A percentile compares a stretch with the other conserved stretches of the same genome.
These are phyloP conservation scores for Fusarium sp. DNA, from an alignment of 2,329 filamentous ascomycete species.

Conservation along the genomic window DNA sequence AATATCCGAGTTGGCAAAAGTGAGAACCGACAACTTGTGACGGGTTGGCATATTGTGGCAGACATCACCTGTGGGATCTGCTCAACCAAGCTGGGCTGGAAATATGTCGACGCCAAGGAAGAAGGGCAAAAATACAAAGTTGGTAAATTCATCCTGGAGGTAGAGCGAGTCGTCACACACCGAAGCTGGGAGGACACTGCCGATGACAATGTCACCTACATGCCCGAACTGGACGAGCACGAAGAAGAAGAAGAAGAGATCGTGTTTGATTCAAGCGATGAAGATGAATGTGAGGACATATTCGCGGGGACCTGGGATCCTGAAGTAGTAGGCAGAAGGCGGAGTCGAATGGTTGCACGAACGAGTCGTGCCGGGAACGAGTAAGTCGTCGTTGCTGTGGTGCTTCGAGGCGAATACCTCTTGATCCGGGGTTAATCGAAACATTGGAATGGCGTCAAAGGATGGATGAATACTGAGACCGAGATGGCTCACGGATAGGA, in stretches of 20 bases:
- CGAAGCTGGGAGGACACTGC: slow-evolving; percentile 61
- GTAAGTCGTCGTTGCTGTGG: slow-evolving; percentile 14
- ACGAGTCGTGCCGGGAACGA: slow-evolving; percentile 34
- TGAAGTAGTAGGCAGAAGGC: slow-evolving; percentile 59
- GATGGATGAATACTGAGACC: slow-evolving; percentile 20
- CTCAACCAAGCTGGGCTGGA: slow-evolving; percentile 70
- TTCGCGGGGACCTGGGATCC: slow-evolving; percentile 72
- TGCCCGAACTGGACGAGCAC: slow-evolving; percentile 13
- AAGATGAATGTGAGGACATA: slow-evolving; percentile 74
- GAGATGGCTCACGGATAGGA: background rate
- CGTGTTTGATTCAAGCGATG: slow-evolving; percentile 71
- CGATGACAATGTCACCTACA: slow-evolving; percentile 13
- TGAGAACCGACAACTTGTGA: slow-evolving; percentile 68
- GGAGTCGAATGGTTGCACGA: slow-evolving; percentile 51
- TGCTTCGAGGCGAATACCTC: background rate
- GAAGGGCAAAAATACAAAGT: slow-evolving; percentile 72
- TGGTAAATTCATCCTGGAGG: slow-evolving; percentile 75
- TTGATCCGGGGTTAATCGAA: slow-evolving; percentile 4
- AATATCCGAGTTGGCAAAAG: slow-evolving; percentile 67
- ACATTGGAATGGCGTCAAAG: slow-evolving; percentile 35
- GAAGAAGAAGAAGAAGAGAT: slow-evolving; percentile 48
- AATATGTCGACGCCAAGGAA: slow-evolving; percentile 73
- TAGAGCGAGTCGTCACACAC: slow-evolving; percentile 63
- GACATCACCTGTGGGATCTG: slow-evolving; percentile 71
- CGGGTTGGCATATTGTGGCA: slow-evolving; percentile 71